phyloP scores from a whole-genome alignment of 176 grass and related monocot species.

The Poa annua region DNA sequence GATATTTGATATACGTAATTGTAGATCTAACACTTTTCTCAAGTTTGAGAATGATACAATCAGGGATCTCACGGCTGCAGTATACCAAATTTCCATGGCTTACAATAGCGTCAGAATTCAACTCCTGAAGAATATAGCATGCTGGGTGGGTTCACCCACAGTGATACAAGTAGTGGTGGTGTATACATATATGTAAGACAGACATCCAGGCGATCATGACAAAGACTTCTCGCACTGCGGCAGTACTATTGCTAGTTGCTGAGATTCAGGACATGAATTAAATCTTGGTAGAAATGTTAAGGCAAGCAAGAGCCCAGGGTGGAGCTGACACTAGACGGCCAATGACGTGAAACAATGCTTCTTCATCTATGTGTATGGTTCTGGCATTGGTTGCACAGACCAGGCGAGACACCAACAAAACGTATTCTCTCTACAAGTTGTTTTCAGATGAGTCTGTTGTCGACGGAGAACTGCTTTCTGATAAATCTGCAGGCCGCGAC shows the following conservation, averaged over 20 bases:
- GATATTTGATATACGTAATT: neutral
- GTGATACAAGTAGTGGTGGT: constrained; percentile 20
- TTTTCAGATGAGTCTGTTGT: constrained; percentile 51
- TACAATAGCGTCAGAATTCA: neutral
- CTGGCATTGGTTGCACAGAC: constrained; percentile 18
- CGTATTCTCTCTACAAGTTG: constrained; percentile 45
- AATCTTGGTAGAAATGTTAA: constrained; percentile 39
- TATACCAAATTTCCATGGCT: neutral
- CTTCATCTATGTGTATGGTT: constrained; percentile 36
- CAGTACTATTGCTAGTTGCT: constrained; percentile 9
- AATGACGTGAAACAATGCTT: constrained; percentile 27
- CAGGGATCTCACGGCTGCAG: neutral
- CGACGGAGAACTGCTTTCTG: constrained; percentile 40
- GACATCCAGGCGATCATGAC: neutral
- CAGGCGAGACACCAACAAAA: neutral
- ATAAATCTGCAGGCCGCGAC: constrained; percentile 53
- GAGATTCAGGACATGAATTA: constrained; percentile 43
- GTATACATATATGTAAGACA: neutral
- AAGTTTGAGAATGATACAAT: neutral
- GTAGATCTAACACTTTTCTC: neutral
- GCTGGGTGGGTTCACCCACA: neutral
- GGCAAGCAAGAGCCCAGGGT: neutral
- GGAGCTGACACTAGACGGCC: neutral
- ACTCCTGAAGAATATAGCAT: constrained; percentile 23
- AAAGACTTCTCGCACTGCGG: neutral